phyloP scores from a whole-genome alignment of 192 early-diverging fungal genomes.

The Coemansia sp. region DNA sequence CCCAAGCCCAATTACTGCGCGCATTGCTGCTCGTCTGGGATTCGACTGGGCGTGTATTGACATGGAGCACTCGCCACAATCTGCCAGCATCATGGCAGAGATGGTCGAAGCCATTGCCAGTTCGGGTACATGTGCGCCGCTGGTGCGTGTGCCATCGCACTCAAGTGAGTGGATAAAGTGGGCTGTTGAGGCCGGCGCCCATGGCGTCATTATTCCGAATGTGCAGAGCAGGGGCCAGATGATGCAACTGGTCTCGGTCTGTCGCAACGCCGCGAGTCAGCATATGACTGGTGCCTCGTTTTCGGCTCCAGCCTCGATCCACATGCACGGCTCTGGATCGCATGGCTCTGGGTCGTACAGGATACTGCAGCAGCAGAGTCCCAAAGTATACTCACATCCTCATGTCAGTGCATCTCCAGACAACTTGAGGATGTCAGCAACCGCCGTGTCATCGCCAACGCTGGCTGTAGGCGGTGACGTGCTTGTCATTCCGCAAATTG shows the following conservation, averaged over 20 bases:
- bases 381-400: neutral
- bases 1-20: constrained; percentile 37
- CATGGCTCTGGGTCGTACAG: too few species aligned
- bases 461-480: constrained; percentile 3
- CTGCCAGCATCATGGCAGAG: constrained; percentile 36
- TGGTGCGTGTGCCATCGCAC: constrained; percentile 44
- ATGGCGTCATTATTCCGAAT: constrained; percentile 38
- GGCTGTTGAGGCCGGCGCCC: constrained; percentile 46
- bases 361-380: neutral
- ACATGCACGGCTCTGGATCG: neutral
- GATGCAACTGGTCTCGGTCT: constrained; percentile 15
- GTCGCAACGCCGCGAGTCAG: constrained; percentile 3
- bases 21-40: constrained; percentile 28
- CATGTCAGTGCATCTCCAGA: neutral
- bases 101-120: constrained; percentile 44
- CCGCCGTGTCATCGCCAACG: neutral
- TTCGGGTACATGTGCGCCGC: constrained; percentile 22
- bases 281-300: neutral
- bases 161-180: constrained; percentile 34
- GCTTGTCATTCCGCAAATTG: constrained; percentile 47
- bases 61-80: constrained; percentile 29
- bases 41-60: constrained; percentile 51
- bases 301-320: neutral
- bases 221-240: constrained; percentile 37
- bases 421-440: neutral